Base-by-base conservation (phyloP, 2,329 filamentous ascomycete species). In the Huntiella abstrusa region DNA sequence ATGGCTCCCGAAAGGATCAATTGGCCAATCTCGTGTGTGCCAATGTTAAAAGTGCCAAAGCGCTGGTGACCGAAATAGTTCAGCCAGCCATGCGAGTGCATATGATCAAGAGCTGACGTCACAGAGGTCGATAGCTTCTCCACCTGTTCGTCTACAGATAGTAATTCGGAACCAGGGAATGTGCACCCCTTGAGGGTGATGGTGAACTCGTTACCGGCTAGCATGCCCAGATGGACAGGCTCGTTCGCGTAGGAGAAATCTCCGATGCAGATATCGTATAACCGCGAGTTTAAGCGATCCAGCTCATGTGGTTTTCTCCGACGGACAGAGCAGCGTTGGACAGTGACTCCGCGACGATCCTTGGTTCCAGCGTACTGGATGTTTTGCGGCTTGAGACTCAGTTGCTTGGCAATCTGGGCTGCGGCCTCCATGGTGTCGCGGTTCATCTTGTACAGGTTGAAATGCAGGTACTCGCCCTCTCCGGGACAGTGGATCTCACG, bases 61-160 rank as follows among this genome's bases (percentile, higher is more conserved):
- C 91, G 78, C 63, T 98, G 91, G n/a, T 96, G 75, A 6, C 91
- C 91, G 57, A 87, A 98, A 64, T 96, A 98, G 63, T 98, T 98
- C 62, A 98, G 78, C 67, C 92, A 98, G 2, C 91, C 91, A 39
- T 79, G 71, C 38, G 75, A 64, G 46, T 71, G 67, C 53, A 96
- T 74, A 52, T 79, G 74, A 37, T 71, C 65, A 43, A 94, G 64
- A 1, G 83, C 69, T 11, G 68, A 60, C 47, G 68, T 67, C 7
- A 77, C 66, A 34, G 70, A 58, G 19, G 52, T 46, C 46, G 53
- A 55, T 39, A 65, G 52, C 33, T 54, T 52, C 12, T 57, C 53
- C 6, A 62, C 53, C 32, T 55, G 56, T 19, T 60, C 56, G 4
- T 52, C 35, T 5, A 59, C 47, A 0, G 56, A 36, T 17, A 54